These are phyloP conservation scores for Flaveria trinervia DNA, from an alignment of 129 eudicot genomes.

Conservation along the genomic window DNA sequence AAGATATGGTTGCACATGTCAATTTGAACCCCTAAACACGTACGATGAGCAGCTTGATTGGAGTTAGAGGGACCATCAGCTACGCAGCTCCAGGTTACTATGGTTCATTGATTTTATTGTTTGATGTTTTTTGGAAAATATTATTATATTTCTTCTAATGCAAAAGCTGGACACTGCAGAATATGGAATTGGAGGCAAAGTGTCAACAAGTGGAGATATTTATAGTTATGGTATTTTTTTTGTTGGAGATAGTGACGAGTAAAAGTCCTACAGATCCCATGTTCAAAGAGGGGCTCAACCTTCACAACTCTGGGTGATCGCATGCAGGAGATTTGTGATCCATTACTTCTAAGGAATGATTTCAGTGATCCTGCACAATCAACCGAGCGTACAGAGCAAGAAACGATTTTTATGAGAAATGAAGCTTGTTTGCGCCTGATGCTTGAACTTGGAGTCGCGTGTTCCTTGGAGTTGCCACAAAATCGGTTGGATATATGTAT, in stretches of 20 bases:
- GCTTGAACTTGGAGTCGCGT: slow-evolving; percentile 34
- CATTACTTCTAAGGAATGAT: slow-evolving; percentile 14
- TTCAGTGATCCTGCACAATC: too few relatives aligned
- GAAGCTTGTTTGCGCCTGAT: slow-evolving; percentile 7
- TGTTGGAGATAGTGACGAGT: neutral
- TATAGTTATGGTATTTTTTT: too few relatives aligned
- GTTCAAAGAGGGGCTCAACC: slow-evolving; percentile 36
- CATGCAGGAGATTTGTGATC: slow-evolving; percentile 33
- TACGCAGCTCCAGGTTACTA: neutral
- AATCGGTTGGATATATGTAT: slow-evolving; percentile 24
- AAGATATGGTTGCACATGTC: too few relatives aligned
- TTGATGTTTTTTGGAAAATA: neutral
- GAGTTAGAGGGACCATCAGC: too few relatives aligned
- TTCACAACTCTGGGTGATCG: slow-evolving; percentile 31
- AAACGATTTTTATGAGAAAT: neutral
- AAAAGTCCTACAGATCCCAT: slow-evolving; percentile 33
- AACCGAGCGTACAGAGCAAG: slow-evolving; percentile 21
- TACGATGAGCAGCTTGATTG: too few relatives aligned
- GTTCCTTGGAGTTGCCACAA: slow-evolving; percentile 38
- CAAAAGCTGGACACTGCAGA: slow-evolving; percentile 22
- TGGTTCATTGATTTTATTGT: neutral
- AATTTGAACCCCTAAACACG: too few relatives aligned
- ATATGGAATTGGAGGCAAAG: slow-evolving; percentile 25
- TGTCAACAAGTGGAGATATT: too few relatives aligned
- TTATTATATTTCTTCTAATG: neutral